phyloP scores from a whole-genome alignment of 495 filamentous ascomycete genomes.

The Trichocladium uniseriatum region DNA sequence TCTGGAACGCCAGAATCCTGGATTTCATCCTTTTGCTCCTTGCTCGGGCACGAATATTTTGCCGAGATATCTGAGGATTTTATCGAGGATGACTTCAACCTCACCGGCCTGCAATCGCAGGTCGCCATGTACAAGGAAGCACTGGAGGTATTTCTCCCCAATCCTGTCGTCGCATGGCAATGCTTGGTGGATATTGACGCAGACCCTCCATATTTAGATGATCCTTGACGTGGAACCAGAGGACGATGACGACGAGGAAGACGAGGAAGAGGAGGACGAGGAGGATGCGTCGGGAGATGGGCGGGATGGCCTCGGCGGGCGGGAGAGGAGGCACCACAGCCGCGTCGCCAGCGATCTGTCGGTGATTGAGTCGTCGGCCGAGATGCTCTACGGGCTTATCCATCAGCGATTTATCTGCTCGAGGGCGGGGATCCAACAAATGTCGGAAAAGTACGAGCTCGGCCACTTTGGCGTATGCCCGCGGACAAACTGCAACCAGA shows the following conservation, averaged over 20 bases:
- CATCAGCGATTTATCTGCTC: conserved; percentile 98
- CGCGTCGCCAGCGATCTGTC: conserved; percentile 84
- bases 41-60: conserved; percentile 96
- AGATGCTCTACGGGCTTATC: conserved; percentile 95
- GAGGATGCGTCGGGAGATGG: conserved; percentile 69
- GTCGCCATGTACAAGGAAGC: conserved; percentile 99
- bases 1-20: conserved; percentile 86
- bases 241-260: conserved; percentile 78
- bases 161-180: neutral
- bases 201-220: conserved; percentile 55
- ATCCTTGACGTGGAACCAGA: conserved; percentile 97
- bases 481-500: conserved; percentile 75
- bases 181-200: conserved; percentile 12
- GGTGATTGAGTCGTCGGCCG: conserved; percentile 91
- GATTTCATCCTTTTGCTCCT: conserved; percentile 93
- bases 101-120: conserved; percentile 88
- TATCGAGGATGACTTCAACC: conserved; percentile 99
- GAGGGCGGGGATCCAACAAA: conserved; percentile 93
- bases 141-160: conserved; percentile 35
- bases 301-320: conserved; percentile 31
- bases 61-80: conserved; percentile 98
- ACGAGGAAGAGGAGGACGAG: conserved; percentile 67
- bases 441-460: conserved; percentile 97
- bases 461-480: conserved; percentile 93
- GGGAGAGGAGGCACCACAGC: conserved; percentile 67